phyloP scores from a whole-genome alignment of 1,284 basidiomycete species.

The Inonotus obliquus region DNA sequence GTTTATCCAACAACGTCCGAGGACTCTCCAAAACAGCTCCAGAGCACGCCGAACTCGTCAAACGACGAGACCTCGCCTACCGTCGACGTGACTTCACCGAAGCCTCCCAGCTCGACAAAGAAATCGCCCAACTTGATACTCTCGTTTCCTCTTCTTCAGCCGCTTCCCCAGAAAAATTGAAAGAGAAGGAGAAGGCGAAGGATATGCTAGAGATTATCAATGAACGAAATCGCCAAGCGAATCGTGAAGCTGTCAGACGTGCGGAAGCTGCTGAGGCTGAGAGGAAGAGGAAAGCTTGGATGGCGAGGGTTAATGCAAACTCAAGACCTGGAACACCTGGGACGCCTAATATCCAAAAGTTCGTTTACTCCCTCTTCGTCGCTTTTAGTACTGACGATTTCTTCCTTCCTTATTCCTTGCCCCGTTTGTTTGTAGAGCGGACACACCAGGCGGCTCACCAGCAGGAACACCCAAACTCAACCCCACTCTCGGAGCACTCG shows the following conservation, averaged over 20 bases:
- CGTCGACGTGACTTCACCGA: slow-evolving; percentile 66
- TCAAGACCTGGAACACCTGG: slow-evolving; percentile 50
- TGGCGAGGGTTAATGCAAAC: slow-evolving; percentile 37
- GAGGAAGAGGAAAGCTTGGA: slow-evolving; percentile 57
- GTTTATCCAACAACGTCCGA: slow-evolving; percentile 34
- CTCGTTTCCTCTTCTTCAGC: no score
- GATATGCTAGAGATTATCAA: slow-evolving; percentile 76
- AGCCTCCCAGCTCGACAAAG: slow-evolving; percentile 51
- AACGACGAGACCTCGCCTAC: slow-evolving; percentile 64
- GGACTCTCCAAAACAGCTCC: slow-evolving; percentile 41
- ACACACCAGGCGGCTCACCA: slow-evolving; percentile 18
- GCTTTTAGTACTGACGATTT: slow-evolving; percentile 6
- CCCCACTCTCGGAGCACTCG: slow-evolving; percentile 24
- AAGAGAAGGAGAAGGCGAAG: slow-evolving; percentile 34
- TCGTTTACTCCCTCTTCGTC: slow-evolving; percentile 38
- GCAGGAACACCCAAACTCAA: slow-evolving; percentile 23
- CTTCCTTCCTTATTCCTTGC: slow-evolving; percentile 11
- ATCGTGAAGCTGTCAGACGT: slow-evolving; percentile 71
- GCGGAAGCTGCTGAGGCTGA: slow-evolving; percentile 70
- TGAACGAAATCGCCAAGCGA: slow-evolving; percentile 81
- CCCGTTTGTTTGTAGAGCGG: background rate
- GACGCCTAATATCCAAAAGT: slow-evolving; percentile 53
- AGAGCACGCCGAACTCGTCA: slow-evolving; percentile 58
- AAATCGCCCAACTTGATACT: slow-evolving; percentile 52
- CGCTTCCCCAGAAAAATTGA: slow-evolving; percentile 18